Base-by-base conservation (phyloP, 768 basidiomycete genomes). In the Leccinum pellstonianum region DNA sequence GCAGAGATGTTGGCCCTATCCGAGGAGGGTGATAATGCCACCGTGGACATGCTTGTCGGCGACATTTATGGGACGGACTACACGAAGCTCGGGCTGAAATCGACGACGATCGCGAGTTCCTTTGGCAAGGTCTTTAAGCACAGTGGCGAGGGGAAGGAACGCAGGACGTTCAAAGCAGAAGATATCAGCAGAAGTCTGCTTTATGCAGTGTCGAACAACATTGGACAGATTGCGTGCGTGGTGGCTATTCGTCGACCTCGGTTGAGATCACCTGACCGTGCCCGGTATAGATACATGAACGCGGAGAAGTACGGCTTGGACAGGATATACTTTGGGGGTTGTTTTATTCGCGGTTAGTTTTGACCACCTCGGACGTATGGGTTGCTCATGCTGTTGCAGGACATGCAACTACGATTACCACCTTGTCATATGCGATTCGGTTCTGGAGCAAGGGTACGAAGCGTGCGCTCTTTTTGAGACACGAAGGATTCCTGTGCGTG, bases 21-120 rank as follows among this genome's bases (percentile, higher is more conserved):
- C 0, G 97, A 99, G 75, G 73, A 83, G 70, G 97, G 97, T 41
- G 93, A 97, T 76, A 98, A 99, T 71, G 85, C 91, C 47, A 81
- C 82, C 5, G 95, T 98, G 14, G 97, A 99, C 74, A 98, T 98
- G 96, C 87, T 98, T 52, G 95, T 99, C 49, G 96, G 97, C 37
- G 97, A 99, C 77, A 99, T 99, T 66, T 99, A 97, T 73, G 93
- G 97, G n/a, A 90, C 93, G 65, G 97, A 98, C 77, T 98, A 98
- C 77, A 87, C 84, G 73, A 89, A 90, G 62, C 85, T 99, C 37
- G 97, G 97, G 17, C 85, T 99, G 57, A 98, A 98, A 76, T 97
- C 95, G 37, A 95, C 93, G 8, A 97, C 91, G 79, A 99, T 99
- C 69, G 97, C 97, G 11, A 96, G 94, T 63, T 93, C 94, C 23